These are phyloP conservation scores for Rhododendron griersonianum DNA, from an alignment of 148 eudicot genomes.

Conservation along the genomic window DNA sequence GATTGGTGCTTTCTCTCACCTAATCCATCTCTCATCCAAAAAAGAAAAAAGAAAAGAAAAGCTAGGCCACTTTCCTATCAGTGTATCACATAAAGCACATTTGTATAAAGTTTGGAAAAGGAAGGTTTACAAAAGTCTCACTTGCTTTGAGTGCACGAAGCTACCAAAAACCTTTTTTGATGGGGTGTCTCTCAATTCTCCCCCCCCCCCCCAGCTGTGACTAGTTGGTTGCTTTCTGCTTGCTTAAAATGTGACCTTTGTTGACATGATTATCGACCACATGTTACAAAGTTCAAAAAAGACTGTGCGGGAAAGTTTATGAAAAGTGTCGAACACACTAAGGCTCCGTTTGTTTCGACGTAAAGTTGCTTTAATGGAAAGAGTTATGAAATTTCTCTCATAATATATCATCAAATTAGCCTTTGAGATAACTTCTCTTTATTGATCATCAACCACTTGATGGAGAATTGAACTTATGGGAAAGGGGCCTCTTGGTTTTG, in stretches of 20 bases:
- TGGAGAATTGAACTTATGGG: constrained; percentile 19
- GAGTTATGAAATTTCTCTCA: constrained; percentile 14
- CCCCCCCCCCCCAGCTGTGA: constrained; percentile 19
- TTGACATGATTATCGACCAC: constrained; percentile 26
- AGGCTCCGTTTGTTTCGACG: too few species aligned
- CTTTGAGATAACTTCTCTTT: constrained; percentile 10
- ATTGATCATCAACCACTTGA: constrained; percentile 2
- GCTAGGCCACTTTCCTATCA: constrained; percentile 32
- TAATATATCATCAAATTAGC: constrained; percentile 16
- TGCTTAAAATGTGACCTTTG: constrained; percentile 53
- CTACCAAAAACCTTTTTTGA: constrained; percentile 32
- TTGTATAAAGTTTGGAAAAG: constrained; percentile 1
- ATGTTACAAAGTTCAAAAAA: background rate
- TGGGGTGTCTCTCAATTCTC: constrained; percentile 6
- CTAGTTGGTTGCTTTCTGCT: constrained; percentile 35
- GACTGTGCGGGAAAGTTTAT: too few species aligned
- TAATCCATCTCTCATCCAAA: constrained; percentile 20
- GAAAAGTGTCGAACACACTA: too few species aligned
- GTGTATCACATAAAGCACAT: constrained; percentile 9
- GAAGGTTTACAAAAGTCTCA: constrained; percentile 29
- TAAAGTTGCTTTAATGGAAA: constrained; percentile 12
- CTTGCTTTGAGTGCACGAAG: constrained; percentile 67
- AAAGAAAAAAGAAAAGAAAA: background rate
- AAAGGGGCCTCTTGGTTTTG: background rate
- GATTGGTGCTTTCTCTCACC: constrained; percentile 25